Conservation (phyloP, 2,329 filamentous ascomycete genomes). For the Aureobasidium lini region DNA sequence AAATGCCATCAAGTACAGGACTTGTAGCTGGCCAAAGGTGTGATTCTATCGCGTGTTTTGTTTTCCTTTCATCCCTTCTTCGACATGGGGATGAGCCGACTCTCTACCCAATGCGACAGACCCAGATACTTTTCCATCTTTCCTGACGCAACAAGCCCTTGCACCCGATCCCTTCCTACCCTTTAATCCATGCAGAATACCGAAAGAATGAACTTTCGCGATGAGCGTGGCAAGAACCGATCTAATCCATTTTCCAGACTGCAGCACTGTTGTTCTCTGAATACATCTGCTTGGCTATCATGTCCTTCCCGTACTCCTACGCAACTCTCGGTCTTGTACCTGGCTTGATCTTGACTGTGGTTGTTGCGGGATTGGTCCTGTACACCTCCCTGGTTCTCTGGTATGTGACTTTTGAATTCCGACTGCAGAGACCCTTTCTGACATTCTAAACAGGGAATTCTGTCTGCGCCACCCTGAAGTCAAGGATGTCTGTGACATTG, state of each 20-base stretch:
- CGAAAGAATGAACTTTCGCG: neutral
- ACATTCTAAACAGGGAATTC: conserved; percentile 58
- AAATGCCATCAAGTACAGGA: conserved; percentile 81
- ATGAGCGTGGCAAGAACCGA: neutral
- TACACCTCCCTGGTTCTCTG: conserved; percentile 69
- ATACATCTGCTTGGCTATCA: conserved; percentile 88
- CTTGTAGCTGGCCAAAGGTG: conserved; percentile 88
- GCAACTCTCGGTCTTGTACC: conserved; percentile 80
- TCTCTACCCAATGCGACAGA: conserved; percentile 3
- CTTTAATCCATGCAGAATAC: neutral
- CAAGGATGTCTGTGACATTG: conserved; percentile 87
- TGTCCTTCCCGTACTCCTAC: conserved; percentile 95
- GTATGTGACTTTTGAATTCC: conserved; percentile 33
- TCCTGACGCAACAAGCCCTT: neutral
- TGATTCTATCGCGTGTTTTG: conserved; percentile 12
- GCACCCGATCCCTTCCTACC: neutral
- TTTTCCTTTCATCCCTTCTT: neutral
- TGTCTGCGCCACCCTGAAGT: conserved; percentile 86
- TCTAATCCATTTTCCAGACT: conserved; percentile 46
- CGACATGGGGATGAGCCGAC: conserved; percentile 2
- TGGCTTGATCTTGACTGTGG: conserved; percentile 72
- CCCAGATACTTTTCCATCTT: neutral
- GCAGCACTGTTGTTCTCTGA: conserved; percentile 86
- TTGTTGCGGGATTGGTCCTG: conserved; percentile 69
- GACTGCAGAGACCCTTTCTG: neutral